Percentiles rank a stretch among this genome's conserved stretches.
Evolutionary conservation across 2,329 filamentous ascomycete genomes (phyloP).

Genomic region (Pezicula carpinea): DNA sequence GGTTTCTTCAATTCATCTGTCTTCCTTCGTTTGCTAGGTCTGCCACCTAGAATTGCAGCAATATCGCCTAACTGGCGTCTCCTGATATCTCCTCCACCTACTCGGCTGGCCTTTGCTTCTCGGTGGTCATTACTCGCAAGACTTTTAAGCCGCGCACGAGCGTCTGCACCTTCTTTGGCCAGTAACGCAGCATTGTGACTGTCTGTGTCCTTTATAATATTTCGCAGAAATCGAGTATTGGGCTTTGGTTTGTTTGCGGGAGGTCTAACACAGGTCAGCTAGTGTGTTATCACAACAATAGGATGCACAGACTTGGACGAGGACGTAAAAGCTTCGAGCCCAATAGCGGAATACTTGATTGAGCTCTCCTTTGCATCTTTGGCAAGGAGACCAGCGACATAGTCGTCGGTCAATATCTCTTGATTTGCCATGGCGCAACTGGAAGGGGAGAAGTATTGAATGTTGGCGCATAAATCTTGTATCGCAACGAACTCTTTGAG

Average conservation of each 20-base stretch:
- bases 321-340: slow-evolving; percentile 61
- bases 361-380: slow-evolving; percentile 74
- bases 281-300: not conserved
- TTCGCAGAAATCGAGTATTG: slow-evolving; percentile 83
- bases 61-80: slow-evolving; percentile 57
- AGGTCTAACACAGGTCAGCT: slow-evolving; percentile 15
- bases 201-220: slow-evolving; percentile 84
- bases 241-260: slow-evolving; percentile 72
- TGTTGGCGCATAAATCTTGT: too few species aligned
- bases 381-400: slow-evolving; percentile 73
- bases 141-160: slow-evolving; percentile 62
- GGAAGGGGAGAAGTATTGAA: not conserved
- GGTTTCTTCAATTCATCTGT: slow-evolving; percentile 9
- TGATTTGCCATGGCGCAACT: slow-evolving; percentile 17
- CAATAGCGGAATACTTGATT: slow-evolving; percentile 69
- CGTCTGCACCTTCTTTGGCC: slow-evolving; percentile 78
- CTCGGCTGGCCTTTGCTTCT: slow-evolving; percentile 33
- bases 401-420: slow-evolving; percentile 65
- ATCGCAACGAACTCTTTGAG: too few species aligned
- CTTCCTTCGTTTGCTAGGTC: slow-evolving; percentile 19
- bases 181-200: slow-evolving; percentile 83
- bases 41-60: slow-evolving; percentile 49
- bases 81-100: slow-evolving; percentile 47
- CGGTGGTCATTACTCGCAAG: slow-evolving; percentile 45
- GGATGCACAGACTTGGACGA: slow-evolving; percentile 17